phyloP scores from a whole-genome alignment of 2,329 filamentous ascomycete species.

The Phyllosticta citrichinensis region DNA sequence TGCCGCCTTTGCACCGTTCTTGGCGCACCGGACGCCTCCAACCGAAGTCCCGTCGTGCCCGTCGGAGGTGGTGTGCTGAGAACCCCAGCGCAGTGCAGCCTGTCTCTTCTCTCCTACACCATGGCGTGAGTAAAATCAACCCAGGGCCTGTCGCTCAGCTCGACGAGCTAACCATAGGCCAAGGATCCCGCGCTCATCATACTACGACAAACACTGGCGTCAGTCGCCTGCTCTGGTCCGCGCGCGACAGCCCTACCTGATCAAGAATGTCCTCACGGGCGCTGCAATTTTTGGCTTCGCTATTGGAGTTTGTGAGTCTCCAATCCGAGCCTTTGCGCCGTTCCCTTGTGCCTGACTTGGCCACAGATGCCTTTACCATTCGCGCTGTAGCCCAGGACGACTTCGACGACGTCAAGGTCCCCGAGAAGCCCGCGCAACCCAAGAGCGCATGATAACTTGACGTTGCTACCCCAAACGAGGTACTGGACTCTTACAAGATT shows the following conservation, averaged over 20 bases:
- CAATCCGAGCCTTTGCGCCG: slow-evolving; percentile 29
- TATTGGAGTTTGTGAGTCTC: slow-evolving; percentile 82
- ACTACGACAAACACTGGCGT: slow-evolving; percentile 82
- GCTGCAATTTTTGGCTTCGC: slow-evolving; percentile 64
- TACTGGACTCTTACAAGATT: no score
- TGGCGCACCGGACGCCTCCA: neutral
- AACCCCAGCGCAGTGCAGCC: no score
- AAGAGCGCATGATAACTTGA: neutral
- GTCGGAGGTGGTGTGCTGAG: no score
- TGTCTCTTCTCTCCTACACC: neutral
- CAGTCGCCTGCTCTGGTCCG: slow-evolving; percentile 84
- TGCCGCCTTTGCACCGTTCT: neutral
- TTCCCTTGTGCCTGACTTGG: slow-evolving; percentile 1
- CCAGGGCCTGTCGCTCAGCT: neutral
- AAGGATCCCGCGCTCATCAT: slow-evolving; percentile 61
- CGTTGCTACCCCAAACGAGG: neutral
- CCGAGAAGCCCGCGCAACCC: slow-evolving; percentile 52
- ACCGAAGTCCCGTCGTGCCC: no score
- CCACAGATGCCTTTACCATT: slow-evolving; percentile 59
- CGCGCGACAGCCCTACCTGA: slow-evolving; percentile 79
- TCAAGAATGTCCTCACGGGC: slow-evolving; percentile 81
- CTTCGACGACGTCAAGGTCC: slow-evolving; percentile 90
- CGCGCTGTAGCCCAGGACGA: slow-evolving; percentile 88
- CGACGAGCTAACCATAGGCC: slow-evolving; percentile 9
- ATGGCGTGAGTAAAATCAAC: slow-evolving; percentile 6